Evolutionary conservation across 192 early-diverging fungal species (phyloP).

Genomic region (Mortierella hygrophila): DNA sequence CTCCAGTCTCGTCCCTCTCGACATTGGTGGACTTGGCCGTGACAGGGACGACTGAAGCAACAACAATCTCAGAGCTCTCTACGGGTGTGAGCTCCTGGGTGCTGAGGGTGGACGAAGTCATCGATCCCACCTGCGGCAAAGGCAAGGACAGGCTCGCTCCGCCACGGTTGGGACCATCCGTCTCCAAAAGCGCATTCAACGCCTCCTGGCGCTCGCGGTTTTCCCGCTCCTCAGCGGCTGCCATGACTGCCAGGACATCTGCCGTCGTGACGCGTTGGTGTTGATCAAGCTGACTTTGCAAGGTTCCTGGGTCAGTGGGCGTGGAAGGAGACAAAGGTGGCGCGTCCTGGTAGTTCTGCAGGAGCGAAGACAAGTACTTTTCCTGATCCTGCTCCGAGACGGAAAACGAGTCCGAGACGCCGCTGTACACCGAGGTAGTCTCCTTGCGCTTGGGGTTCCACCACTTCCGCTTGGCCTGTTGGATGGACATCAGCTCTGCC

Average conservation of each 20-base stretch:
- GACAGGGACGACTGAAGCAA: not conserved
- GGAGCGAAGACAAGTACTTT: slow-evolving; percentile 17
- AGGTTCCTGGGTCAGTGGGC: not conserved
- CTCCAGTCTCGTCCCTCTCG: not conserved
- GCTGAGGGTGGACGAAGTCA: not conserved
- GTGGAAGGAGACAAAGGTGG: not conserved
- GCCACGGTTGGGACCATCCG: not conserved
- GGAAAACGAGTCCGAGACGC: slow-evolving; percentile 1
- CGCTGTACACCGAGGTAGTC: slow-evolving; percentile 22
- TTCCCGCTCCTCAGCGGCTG: not conserved
- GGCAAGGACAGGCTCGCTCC: slow-evolving; percentile 10
- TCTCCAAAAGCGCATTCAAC: slow-evolving; percentile 8
- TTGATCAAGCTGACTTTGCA: not conserved
- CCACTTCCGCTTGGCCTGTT: slow-evolving; percentile 47
- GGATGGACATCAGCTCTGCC: slow-evolving; percentile 17
- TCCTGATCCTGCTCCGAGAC: slow-evolving; percentile 46
- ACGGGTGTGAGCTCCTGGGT: slow-evolving; percentile 5
- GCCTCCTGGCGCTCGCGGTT: slow-evolving; percentile 2
- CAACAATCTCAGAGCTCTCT: not conserved
- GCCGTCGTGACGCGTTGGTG: not conserved
- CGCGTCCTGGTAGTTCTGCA: slow-evolving; percentile 8
- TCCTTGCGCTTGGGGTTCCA: slow-evolving; percentile 50
- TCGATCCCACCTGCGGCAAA: not conserved
- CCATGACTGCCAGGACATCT: not conserved
- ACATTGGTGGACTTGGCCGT: not conserved